phyloP scores from a whole-genome alignment of 331 rosid species.

The Malus hybrid region DNA sequence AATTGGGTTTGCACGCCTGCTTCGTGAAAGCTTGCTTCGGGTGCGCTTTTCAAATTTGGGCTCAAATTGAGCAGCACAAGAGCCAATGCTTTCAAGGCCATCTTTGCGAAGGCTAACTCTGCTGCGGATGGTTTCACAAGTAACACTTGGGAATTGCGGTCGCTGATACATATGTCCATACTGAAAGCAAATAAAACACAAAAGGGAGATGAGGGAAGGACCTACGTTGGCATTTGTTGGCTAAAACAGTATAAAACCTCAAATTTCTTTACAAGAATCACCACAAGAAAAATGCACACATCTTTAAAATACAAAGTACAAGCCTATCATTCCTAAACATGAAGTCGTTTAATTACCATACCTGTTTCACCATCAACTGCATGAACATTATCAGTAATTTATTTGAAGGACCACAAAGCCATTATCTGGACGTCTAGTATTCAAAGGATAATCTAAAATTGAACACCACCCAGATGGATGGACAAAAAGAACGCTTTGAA shows the following conservation, averaged over 20 bases:
- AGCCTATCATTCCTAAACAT: neutral
- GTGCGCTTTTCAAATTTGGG: constrained; percentile 18
- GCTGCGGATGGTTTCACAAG: constrained; percentile 19
- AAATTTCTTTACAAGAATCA: neutral
- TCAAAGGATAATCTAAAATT: neutral
- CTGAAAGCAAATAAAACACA: constrained; percentile 38
- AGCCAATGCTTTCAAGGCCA: constrained; percentile 53
- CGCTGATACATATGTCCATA: constrained; percentile 23
- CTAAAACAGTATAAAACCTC: neutral
- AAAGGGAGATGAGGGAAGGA: constrained; percentile 2
- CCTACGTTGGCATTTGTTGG: neutral
- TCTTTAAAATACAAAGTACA: neutral
- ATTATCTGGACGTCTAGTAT: neutral
- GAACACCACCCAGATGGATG: neutral
- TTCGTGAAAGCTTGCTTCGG: constrained; percentile 53
- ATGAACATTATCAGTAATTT: neutral
- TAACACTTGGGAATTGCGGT: constrained; percentile 20
- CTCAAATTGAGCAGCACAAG: constrained; percentile 47
- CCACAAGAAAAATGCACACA: neutral
- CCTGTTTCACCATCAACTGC: neutral
- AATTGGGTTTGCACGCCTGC: constrained; percentile 52
- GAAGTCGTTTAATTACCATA: neutral
- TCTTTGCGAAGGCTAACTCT: constrained; percentile 23
- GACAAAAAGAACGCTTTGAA: neutral
- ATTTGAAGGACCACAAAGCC: neutral